phyloP scores from a whole-genome alignment of 306 rosid species.

The Prunus davidiana region DNA sequence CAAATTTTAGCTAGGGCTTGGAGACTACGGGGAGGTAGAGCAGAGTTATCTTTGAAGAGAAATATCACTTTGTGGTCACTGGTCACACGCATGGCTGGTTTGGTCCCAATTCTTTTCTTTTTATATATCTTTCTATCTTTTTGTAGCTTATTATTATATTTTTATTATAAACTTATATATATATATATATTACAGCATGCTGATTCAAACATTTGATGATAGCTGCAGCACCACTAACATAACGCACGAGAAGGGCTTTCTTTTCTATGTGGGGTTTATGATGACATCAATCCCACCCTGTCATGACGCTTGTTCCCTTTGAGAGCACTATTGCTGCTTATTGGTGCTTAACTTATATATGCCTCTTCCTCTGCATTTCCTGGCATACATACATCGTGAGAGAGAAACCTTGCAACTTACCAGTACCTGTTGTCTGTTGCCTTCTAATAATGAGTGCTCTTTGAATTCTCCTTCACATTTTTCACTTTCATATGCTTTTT shows the following conservation, averaged over 20 bases:
- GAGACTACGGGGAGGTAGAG: constrained; percentile 16
- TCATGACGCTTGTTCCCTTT: constrained; percentile 59
- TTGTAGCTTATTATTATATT: not conserved
- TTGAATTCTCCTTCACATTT: constrained; percentile 36
- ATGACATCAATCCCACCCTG: constrained; percentile 84
- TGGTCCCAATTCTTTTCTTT: constrained; percentile 50
- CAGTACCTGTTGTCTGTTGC: constrained; percentile 14
- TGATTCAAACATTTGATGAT: constrained; percentile 88
- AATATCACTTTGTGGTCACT: constrained; percentile 59
- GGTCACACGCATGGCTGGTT: constrained; percentile 74
- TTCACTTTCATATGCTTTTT: constrained; percentile 21
- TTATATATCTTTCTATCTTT: constrained; percentile 8
- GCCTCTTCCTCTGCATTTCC: not conserved
- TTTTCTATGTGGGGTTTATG: constrained; percentile 40
- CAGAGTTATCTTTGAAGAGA: constrained; percentile 26
- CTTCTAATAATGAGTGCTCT: constrained; percentile 38
- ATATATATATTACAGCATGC: constrained; percentile 23
- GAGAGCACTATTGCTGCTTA: constrained; percentile 16
- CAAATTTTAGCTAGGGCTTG: not conserved
- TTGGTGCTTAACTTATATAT: not conserved
- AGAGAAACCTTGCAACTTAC: constrained; percentile 8
- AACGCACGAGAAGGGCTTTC: constrained; percentile 39
- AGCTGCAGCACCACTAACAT: constrained; percentile 54
- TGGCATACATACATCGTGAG: constrained; percentile 4
- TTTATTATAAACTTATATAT: not conserved